Evolutionary conservation across 2,329 filamentous ascomycete species (phyloP), one percentile per base, ranked within the genome.

Genomic region (Fusarium musae): DNA sequence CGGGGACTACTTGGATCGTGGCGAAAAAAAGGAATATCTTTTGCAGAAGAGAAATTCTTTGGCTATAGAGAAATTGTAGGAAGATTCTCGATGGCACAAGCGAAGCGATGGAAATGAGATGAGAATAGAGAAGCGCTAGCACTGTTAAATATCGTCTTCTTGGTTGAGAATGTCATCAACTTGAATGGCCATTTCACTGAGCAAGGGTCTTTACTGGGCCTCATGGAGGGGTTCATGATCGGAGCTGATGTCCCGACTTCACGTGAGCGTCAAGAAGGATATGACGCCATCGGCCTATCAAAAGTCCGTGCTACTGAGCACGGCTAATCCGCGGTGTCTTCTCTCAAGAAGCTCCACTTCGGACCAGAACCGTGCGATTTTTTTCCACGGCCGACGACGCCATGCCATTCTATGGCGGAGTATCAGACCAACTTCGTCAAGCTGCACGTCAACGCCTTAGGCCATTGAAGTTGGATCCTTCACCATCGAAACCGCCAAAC

Each of bases 401-500:
- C 64, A 75, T 71, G 75, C 76, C 64, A 73, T 71, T 74, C 75
- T 63, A 76, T 71, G 75, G 75, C 75, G 76, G 75, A 78, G 75
- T 60, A 75, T 77, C 76, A 76, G 73, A 63, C 72, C 75, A 78
- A 77, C 70, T 63, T 72, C 61, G 70, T 69, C 72, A 69, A 75
- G 63, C 73, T 54, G 42, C 46, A 69, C 44, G 42, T 68, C 64
- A 49, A 36, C 61, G 19, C 58, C 50, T 59, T 53, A 57, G 61
- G 56, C 63, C 67, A 62, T 73, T 76, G 67, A 75, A 77, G 74
- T 71, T 69, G 50, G 64, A 75, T 39, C 59, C 54, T 63, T 49
- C 54, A 37, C 73, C 70, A 72, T 68, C 63, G 37, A 74, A 37
- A 47, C 62, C 52, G 37, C 47, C 43, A 66, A 67, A 23, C 34